These are phyloP conservation scores for Triticum monococcum DNA, from an alignment of 176 grass and related monocot genomes.

Conservation along the genomic window DNA sequence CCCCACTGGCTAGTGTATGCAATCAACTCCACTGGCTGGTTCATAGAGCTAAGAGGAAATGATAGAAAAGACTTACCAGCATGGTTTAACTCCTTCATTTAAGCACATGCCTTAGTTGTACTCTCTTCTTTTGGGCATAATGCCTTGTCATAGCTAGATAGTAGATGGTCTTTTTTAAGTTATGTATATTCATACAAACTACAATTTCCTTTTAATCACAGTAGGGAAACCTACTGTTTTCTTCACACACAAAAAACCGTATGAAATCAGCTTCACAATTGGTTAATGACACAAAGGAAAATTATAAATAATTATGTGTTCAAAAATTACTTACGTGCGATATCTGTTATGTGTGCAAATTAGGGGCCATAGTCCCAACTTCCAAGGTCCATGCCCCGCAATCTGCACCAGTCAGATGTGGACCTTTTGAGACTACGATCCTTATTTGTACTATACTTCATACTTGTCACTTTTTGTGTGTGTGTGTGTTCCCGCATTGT, in stretches of 20 bases:
- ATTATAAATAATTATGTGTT: not conserved
- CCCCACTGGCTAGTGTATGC: not conserved
- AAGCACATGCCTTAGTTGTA: not conserved
- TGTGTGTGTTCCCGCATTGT: not conserved
- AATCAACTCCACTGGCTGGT: not conserved
- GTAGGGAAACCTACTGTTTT: not conserved
- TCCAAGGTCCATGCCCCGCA: not conserved
- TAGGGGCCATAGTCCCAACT: not conserved
- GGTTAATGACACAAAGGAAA: not conserved
- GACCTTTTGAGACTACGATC: not conserved
- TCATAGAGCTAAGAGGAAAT: not conserved
- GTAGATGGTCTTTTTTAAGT: not conserved
- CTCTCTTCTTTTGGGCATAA: not conserved
- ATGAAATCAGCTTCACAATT: not conserved
- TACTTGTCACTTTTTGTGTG: not conserved
- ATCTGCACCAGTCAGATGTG: not conserved
- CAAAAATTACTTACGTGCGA: not conserved
- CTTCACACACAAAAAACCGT: not conserved
- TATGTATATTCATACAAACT: not conserved
- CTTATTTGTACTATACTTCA: not conserved
- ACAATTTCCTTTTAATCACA: not conserved
- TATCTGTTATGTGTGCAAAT: not conserved
- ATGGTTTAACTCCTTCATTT: not conserved
- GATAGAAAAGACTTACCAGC: not conserved
- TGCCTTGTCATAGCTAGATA: not conserved